A percentile compares a stretch with the other conserved stretches of the same genome.
phyloP scores from a whole-genome alignment of 768 basidiomycete genomes.

The Sporobolomyces pararoseus region DNA sequence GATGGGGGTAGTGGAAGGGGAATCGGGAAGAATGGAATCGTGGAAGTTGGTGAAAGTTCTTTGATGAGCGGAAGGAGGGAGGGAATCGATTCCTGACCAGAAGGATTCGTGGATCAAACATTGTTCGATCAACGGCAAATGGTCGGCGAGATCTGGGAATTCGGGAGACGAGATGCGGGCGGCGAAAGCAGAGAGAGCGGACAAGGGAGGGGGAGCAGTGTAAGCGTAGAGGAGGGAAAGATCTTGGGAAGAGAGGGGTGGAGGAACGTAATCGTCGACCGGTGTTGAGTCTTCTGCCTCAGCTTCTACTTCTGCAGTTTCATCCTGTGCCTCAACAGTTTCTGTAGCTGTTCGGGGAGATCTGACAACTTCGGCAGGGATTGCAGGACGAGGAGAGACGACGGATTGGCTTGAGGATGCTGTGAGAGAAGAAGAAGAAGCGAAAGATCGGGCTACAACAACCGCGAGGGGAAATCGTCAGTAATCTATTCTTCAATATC shows the following conservation, averaged over 20 bases:
- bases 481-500: neutral
- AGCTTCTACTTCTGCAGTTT: neutral
- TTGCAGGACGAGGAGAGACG: slow-evolving; percentile 15
- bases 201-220: slow-evolving; percentile 36
- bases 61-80: slow-evolving; percentile 49
- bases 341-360: neutral
- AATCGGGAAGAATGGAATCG: slow-evolving; percentile 27
- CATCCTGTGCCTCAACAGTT: neutral
- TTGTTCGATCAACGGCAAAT: slow-evolving; percentile 39
- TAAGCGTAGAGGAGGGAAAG: slow-evolving; percentile 39
- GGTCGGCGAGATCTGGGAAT: slow-evolving; percentile 14
- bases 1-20: slow-evolving; percentile 54
- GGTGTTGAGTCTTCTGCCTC: neutral
- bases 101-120: slow-evolving; percentile 35
- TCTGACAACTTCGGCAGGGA: slow-evolving; percentile 29
- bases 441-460: slow-evolving; percentile 15
- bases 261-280: slow-evolving; percentile 15
- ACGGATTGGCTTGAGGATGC: neutral
- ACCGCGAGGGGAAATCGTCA: neutral
- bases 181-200: slow-evolving; percentile 39
- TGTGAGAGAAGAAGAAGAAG: neutral
- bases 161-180: slow-evolving; percentile 24
- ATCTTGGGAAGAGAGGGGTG: slow-evolving; percentile 23
- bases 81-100: slow-evolving; percentile 21
- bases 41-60: slow-evolving; percentile 55